Conservation (phyloP, 208 protist genomes). For the Acanthamoeba castellanii region DNA sequence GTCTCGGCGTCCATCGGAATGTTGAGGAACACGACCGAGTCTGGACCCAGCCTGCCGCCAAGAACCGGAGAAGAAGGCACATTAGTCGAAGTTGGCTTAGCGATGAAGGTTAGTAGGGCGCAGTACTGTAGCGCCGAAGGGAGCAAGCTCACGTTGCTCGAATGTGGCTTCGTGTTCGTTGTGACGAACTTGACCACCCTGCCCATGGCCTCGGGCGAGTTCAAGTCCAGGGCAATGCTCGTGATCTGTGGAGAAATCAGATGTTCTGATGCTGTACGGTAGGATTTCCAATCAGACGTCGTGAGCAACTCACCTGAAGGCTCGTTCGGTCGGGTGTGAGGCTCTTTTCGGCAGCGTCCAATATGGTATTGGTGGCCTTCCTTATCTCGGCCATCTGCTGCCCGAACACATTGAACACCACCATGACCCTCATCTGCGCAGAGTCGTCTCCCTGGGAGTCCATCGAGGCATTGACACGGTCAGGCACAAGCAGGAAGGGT, state of each 20-base stretch:
- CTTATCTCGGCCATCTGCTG: neutral
- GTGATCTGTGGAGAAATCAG: neutral
- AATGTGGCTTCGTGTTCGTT: neutral
- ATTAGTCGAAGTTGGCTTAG: no score
- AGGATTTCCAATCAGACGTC: neutral
- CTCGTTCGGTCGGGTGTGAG: neutral
- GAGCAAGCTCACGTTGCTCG: conserved; percentile 13
- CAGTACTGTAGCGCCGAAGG: neutral
- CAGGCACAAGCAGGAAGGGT: neutral
- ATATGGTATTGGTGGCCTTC: neutral
- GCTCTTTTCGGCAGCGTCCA: neutral
- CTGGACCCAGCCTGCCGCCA: conserved; percentile 20
- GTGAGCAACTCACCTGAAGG: neutral
- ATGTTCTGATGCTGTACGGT: neutral
- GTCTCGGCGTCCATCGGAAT: conserved; percentile 87
- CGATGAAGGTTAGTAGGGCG: neutral
- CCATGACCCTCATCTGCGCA: neutral
- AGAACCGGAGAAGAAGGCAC: neutral
- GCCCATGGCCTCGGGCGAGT: conserved; percentile 14
- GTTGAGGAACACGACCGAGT: conserved; percentile 83
- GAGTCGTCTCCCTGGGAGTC: neutral
- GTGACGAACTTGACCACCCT: conserved; percentile 56
- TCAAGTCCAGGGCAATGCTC: conserved; percentile 23
- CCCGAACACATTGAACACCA: conserved; percentile 42
- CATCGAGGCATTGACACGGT: neutral